phyloP scores from a whole-genome alignment of 352 stramenopile species.

The Globisporangium viniferum region DNA sequence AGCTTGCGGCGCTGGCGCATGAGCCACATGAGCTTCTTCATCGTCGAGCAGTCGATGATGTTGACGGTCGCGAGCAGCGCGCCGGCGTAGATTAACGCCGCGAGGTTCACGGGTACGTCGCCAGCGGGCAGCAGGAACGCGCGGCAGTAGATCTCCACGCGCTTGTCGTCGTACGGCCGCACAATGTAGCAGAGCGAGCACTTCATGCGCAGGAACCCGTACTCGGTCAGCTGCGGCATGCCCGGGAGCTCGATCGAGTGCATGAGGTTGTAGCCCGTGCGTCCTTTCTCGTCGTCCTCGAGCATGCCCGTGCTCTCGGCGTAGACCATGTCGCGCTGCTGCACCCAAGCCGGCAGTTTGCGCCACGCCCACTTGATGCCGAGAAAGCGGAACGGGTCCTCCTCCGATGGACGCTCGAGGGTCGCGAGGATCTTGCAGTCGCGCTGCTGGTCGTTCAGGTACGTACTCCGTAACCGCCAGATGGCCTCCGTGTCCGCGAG shows the following conservation, averaged over 20 bases:
- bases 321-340: constrained; percentile 23
- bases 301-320: constrained; percentile 39
- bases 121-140: constrained; percentile 25
- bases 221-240: constrained; percentile 18
- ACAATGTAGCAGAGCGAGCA: constrained; percentile 48
- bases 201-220: constrained; percentile 34
- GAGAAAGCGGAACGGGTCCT: constrained; percentile 13
- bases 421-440: constrained; percentile 26
- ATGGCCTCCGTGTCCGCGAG: constrained; percentile 20
- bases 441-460: constrained; percentile 30
- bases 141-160: constrained; percentile 46
- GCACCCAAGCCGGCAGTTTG: not conserved
- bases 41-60: constrained; percentile 25
- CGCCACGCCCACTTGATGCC: constrained; percentile 17
- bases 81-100: constrained; percentile 32
- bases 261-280: constrained; percentile 38
- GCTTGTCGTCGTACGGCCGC: constrained; percentile 20
- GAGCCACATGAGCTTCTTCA: constrained; percentile 37
- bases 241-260: constrained; percentile 28
- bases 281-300: constrained; percentile 19
- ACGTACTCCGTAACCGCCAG: constrained; percentile 24
- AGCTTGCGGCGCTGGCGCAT: constrained; percentile 26
- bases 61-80: constrained; percentile 24
- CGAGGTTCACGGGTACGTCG: constrained; percentile 15
- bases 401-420: constrained; percentile 22